Evolutionary conservation across 305 asterid species (phyloP).

Genomic region (Fraxinus paxiana): DNA sequence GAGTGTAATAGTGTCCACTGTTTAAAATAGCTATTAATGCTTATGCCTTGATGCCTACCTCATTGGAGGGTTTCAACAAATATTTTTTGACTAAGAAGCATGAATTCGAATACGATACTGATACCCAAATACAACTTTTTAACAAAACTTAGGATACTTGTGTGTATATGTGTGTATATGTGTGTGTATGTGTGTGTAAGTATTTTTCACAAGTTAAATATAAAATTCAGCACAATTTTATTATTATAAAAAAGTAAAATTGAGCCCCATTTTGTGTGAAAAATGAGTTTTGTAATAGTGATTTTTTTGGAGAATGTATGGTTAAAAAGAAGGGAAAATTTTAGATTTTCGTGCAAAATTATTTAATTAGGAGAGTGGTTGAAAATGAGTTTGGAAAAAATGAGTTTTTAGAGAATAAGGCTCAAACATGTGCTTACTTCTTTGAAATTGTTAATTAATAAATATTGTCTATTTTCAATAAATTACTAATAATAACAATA

Average conservation of each 20-base stretch:
- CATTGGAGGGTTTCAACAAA: background rate
- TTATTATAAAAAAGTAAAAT: background rate
- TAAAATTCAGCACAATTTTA: background rate
- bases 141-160: background rate
- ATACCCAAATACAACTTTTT: background rate
- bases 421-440: background rate
- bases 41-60: background rate
- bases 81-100: background rate
- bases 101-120: background rate
- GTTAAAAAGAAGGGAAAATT: background rate
- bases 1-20: background rate
- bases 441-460: background rate
- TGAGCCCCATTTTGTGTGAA: background rate
- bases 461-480: background rate
- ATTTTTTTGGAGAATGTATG: background rate
- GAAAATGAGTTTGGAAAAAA: background rate
- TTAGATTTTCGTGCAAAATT: background rate
- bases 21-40: background rate
- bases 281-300: background rate
- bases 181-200: background rate
- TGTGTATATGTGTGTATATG: background rate
- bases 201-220: background rate
- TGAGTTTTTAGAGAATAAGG: background rate
- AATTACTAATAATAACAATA: background rate
- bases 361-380: background rate